These are phyloP conservation scores for Aspergillus transmontanensis DNA, from an alignment of 2,329 filamentous ascomycete genomes.

Conservation along the genomic window DNA sequence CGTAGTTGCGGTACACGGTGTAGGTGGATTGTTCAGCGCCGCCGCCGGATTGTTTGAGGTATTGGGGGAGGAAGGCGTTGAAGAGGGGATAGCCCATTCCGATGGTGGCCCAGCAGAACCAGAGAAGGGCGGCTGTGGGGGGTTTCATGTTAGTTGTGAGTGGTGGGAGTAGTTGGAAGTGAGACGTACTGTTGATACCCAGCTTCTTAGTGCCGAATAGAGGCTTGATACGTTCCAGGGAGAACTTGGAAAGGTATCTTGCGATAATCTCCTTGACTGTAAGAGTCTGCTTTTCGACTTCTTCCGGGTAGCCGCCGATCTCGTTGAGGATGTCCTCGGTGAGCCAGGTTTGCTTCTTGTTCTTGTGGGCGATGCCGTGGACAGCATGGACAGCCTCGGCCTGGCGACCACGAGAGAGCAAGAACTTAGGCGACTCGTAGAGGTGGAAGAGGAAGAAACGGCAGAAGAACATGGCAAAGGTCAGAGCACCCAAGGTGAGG, in stretches of 20 bases:
- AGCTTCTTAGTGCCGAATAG: slow-evolving; percentile 58
- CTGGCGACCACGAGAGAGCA: slow-evolving; percentile 75
- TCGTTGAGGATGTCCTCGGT: slow-evolving; percentile 68
- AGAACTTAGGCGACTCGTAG: slow-evolving; percentile 82
- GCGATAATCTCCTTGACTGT: slow-evolving; percentile 54
- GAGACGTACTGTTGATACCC: slow-evolving; percentile 49
- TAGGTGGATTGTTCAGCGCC: slow-evolving; percentile 39
- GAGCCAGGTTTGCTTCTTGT: slow-evolving; percentile 71
- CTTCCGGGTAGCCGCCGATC: slow-evolving; percentile 53
- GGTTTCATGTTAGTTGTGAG: slow-evolving; percentile 38
- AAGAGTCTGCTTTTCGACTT: slow-evolving; percentile 43
- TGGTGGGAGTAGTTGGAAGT: slow-evolving; percentile 45
- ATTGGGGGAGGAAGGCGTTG: slow-evolving; percentile 88
- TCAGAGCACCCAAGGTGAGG: slow-evolving; percentile 69
- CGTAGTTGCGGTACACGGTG: slow-evolving; percentile 73
- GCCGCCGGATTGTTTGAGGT: slow-evolving; percentile 64
- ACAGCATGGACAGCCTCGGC: slow-evolving; percentile 78
- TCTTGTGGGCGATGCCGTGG: slow-evolving; percentile 74
- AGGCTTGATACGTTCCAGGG: slow-evolving; percentile 65
- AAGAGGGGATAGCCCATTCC: slow-evolving; percentile 87
- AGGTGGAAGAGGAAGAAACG: slow-evolving; percentile 81
- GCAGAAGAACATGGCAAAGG: slow-evolving; percentile 74
- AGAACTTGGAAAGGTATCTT: slow-evolving; percentile 67
- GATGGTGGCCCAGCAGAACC: slow-evolving; percentile 81
- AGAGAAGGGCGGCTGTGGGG: slow-evolving; percentile 53